phyloP scores from a whole-genome alignment of 208 protist genomes.

The Acanthamoeba sp. region DNA sequence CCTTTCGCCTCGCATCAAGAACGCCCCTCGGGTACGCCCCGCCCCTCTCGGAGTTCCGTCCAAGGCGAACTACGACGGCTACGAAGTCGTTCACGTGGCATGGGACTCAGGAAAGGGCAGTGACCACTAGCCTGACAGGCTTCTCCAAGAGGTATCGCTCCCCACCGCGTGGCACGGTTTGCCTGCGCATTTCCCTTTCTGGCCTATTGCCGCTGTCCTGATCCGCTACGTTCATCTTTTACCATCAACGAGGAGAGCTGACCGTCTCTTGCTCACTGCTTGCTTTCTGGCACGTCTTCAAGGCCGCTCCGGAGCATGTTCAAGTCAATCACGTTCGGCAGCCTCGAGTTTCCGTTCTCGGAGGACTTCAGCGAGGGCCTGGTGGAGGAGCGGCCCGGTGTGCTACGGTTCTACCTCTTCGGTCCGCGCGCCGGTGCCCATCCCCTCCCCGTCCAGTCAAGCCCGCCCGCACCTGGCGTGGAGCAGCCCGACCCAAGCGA shows the following conservation, averaged over 20 bases:
- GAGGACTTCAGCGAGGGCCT: background rate
- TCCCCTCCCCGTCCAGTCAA: no score
- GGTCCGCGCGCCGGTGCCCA: background rate
- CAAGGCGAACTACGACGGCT: background rate
- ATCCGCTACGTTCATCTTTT: no score
- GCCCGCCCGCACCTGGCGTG: no score
- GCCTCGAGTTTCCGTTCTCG: slow-evolving; percentile 39
- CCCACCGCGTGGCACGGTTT: no score
- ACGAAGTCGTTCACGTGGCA: background rate
- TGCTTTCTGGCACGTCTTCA: no score
- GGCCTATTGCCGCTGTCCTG: background rate
- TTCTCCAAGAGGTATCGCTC: background rate
- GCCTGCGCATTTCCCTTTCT: background rate
- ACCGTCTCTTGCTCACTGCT: background rate
- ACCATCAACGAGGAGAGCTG: background rate
- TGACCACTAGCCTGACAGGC: background rate
- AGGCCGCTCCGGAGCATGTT: no score
- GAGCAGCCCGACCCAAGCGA: no score
- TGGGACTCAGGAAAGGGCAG: background rate
- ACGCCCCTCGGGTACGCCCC: no score
- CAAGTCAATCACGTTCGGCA: slow-evolving; percentile 54
- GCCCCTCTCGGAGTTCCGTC: background rate
- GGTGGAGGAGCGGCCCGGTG: background rate
- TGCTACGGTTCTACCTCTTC: slow-evolving; percentile 6
- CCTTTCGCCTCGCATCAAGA: background rate